Percentiles rank a stretch among this genome's conserved stretches.
These are phyloP conservation scores for Isatis tinctoria DNA, from an alignment of 345 rosid species.

Conservation along the genomic window DNA sequence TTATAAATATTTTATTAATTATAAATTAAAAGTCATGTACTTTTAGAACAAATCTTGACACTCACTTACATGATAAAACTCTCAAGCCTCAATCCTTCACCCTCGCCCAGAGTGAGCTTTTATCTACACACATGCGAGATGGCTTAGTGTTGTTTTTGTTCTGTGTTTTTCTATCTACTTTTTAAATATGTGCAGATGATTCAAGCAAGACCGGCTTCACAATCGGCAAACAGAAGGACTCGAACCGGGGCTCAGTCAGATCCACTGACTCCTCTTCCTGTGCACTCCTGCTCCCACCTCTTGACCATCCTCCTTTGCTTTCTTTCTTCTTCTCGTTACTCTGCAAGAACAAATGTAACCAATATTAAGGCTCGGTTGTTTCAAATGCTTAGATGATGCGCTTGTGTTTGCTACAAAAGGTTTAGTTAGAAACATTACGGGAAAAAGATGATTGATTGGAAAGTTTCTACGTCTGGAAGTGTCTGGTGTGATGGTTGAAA, in stretches of 20 bases:
- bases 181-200: slow-evolving; percentile 7
- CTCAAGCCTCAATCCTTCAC: slow-evolving; percentile 7
- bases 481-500: slow-evolving; percentile 75
- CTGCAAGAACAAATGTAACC: not conserved
- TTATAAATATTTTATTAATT: not conserved
- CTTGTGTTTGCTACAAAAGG: not conserved
- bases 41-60: not conserved
- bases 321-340: slow-evolving; percentile 20
- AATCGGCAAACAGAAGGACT: slow-evolving; percentile 62
- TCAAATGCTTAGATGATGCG: not conserved
- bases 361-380: not conserved
- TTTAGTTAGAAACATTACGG: slow-evolving; percentile 36
- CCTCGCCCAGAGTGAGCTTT: not conserved
- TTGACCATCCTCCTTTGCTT: slow-evolving; percentile 33
- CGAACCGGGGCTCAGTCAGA: slow-evolving; percentile 82
- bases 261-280: slow-evolving; percentile 74
- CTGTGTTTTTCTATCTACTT: slow-evolving; percentile 8
- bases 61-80: not conserved
- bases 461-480: slow-evolving; percentile 62
- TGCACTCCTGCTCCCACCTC: slow-evolving; percentile 43
- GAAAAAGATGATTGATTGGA: slow-evolving; percentile 61
- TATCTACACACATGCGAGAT: slow-evolving; percentile 14
- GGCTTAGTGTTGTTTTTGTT: not conserved
- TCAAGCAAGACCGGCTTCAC: slow-evolving; percentile 41
- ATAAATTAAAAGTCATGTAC: not conserved